Base-by-base conservation (phyloP, 306 rosid species). In the Lablab purpureus region DNA sequence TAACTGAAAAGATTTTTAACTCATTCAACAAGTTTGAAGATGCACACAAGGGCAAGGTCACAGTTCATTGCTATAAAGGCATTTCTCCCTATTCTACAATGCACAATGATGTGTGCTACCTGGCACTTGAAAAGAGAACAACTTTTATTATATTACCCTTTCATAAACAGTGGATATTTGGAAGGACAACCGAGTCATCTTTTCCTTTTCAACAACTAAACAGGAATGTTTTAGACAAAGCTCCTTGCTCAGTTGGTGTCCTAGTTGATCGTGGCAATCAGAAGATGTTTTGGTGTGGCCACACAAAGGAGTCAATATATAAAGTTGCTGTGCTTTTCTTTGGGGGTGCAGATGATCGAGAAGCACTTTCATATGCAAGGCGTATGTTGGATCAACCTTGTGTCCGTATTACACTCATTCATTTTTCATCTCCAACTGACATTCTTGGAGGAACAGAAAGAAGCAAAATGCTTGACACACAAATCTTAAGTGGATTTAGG, bases 171-270 rank as follows among this genome's bases (percentile, higher is more conserved):
- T 84, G 82, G 86, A 25, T 77, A 49, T 21, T 49, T 25, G 91
- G 80, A 25, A 77, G 81, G 19, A 80, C 80, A 49, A 79, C 67
- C 8, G 84, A 84, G 58, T 71, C 89, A 11, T 74, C 86, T 40
- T 60, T 65, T 69, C 82, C 85, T 49, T 80, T 68, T 30, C 80
- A 86, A 47, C 87, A 85, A 11, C 79, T 90, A 21, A 87, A 89
- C 87, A 80, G 79, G 47, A 89, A 84, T 22, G 90, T 90, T n/a
- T 91, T 88, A 11, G 93, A 87, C n/a, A 87, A 86, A 75, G 91
- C 98, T 25, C 97, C 98, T 59, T 93, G 98, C 79, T 87, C 97
- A 0, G 92, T 93, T 32, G 97, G 97, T 0, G 79, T 91, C 62
- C 91, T 93, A 0, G 67, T 91, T 1, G 93, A 93, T 67, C 88